Evolutionary conservation across 179 eudicot genomes (phyloP), one percentile per base, ranked within the genome.

Genomic region (Heliamphora pulchella): DNA sequence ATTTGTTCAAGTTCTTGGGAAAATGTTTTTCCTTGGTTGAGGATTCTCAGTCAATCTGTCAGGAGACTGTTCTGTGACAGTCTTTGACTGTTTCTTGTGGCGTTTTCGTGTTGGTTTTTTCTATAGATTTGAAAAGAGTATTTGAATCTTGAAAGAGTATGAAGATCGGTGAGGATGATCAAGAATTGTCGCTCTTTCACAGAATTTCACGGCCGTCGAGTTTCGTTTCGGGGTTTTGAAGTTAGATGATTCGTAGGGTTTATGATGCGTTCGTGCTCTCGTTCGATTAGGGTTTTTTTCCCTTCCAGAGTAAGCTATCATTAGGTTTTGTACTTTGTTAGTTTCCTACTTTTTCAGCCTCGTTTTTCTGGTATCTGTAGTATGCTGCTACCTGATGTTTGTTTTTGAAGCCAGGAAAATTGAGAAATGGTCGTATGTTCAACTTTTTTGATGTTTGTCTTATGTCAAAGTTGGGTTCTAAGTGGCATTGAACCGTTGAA

Each of bases 231-330:
- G 31, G 18, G 61, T 74, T 74, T 74, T 55, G 77, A 74, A 15
- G 50, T 8, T 55, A 13, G 64, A 50, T 55, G 20, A 53, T 73
- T 22, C 53, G 61, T 73, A 53, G 76, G 76, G 76, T 73, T 73
- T 73, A 51, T 51, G 44, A 51, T 47, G 61, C 44, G n/a, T 22
- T 73, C 51, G 58, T 71, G 17, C 18, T 44, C 15, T 50, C 41
- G 41, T 14, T 48, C 20, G 57, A 74, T 31, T 54, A 22, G 77
- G 50, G 46, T 14, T 55, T 74, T 51, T 14, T 31, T 31, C 31
- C 31, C 31, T 31, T 31, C 31, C 31, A 31, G 18, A 8, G 18
- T 54, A 3, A 54, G 47, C 47, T 39, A 55, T 10, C 43, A 74
- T 57, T 39, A 54, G 13, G 75, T 31, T 74, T 54, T 55, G 39